A percentile compares a stretch with the other conserved stretches of the same genome.
These are phyloP conservation scores for Citrus medica DNA, from an alignment of 345 rosid species.

Conservation along the genomic window DNA sequence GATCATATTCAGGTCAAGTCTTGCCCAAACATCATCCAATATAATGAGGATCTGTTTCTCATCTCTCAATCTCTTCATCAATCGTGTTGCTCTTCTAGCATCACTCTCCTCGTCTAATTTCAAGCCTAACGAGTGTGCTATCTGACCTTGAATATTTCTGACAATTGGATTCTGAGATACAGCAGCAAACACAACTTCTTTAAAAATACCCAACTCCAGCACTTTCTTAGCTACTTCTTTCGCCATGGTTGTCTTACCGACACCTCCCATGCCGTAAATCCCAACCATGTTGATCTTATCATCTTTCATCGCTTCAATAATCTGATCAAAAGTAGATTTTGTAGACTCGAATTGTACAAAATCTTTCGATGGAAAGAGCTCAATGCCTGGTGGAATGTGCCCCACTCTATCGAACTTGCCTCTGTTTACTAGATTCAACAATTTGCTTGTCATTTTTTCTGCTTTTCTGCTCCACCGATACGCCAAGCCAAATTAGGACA, in stretches of 20 bases:
- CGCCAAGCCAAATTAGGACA: too few relatives aligned
- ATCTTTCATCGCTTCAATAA: background rate
- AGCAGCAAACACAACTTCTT: background rate
- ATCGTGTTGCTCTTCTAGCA: background rate
- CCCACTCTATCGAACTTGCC: background rate
- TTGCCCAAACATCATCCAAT: slow-evolving; percentile 20
- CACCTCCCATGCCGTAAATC: slow-evolving; percentile 6
- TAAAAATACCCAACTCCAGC: background rate
- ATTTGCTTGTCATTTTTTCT: too few relatives aligned
- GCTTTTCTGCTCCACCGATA: too few relatives aligned
- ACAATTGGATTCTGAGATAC: background rate
- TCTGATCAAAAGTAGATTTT: background rate
- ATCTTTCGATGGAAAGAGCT: background rate
- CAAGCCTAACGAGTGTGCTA: background rate
- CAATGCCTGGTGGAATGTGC: background rate
- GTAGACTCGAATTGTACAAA: background rate
- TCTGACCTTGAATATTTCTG: slow-evolving; percentile 2
- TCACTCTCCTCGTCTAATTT: background rate
- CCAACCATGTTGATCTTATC: slow-evolving; percentile 6
- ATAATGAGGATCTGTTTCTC: slow-evolving; percentile 13
- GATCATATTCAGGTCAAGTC: background rate
- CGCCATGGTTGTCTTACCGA: slow-evolving; percentile 25
- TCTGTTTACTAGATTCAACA: too few relatives aligned
- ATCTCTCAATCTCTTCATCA: background rate
- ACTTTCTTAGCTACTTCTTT: background rate